Percentiles rank a stretch among this genome's conserved stretches.
Evolutionary conservation across 1,284 basidiomycete species (phyloP).

Genomic region (Wolfiporia cocos): DNA sequence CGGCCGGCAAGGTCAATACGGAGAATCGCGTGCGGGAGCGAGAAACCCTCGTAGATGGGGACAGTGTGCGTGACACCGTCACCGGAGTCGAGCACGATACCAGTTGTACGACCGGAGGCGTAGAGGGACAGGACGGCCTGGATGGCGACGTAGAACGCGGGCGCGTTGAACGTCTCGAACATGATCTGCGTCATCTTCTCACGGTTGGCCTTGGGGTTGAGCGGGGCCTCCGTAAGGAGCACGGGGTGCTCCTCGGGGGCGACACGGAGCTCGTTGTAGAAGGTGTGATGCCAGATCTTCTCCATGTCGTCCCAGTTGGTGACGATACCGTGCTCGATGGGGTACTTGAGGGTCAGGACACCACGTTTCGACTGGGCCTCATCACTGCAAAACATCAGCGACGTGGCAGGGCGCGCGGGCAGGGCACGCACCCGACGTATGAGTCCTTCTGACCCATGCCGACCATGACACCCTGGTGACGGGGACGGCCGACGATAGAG

Average conservation of each 20-base stretch:
- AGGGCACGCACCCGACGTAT: slow-evolving; percentile 65
- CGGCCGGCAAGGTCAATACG: slow-evolving; percentile 95
- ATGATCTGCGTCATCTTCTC: slow-evolving; percentile 98
- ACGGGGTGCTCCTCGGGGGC: slow-evolving; percentile 92
- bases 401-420: background rate
- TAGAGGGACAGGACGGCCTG: slow-evolving; percentile 92
- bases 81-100: slow-evolving; percentile 92
- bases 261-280: slow-evolving; percentile 84
- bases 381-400: slow-evolving; percentile 43
- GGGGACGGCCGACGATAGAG: slow-evolving; percentile 88
- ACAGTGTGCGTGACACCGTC: slow-evolving; percentile 94
- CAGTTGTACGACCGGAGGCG: slow-evolving; percentile 88
- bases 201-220: slow-evolving; percentile 92
- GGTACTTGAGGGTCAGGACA: slow-evolving; percentile 89
- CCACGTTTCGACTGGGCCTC: slow-evolving; percentile 95
- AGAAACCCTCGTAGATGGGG: slow-evolving; percentile 94
- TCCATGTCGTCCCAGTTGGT: slow-evolving; percentile 98
- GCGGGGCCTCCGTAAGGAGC: slow-evolving; percentile 87
- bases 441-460: slow-evolving; percentile 87
- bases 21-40: slow-evolving; percentile 91
- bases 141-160: slow-evolving; percentile 91
- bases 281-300: slow-evolving; percentile 93
- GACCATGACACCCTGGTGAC: slow-evolving; percentile 92
- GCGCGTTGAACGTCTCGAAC: slow-evolving; percentile 96
- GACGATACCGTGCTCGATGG: slow-evolving; percentile 82